Base-by-base conservation (phyloP, 306 rosid species). In the Quercus cerris region DNA sequence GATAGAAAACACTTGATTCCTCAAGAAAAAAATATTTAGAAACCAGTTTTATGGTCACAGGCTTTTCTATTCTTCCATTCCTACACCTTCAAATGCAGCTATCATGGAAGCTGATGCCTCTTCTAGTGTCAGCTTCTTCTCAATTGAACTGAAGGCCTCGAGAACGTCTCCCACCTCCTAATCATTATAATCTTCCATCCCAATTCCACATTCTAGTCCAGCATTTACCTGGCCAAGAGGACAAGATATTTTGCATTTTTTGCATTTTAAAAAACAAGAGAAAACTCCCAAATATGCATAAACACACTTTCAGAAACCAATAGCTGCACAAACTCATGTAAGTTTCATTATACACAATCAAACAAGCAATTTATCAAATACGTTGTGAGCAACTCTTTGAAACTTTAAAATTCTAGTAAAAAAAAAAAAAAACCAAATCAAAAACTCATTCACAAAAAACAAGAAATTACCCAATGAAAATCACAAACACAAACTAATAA, bases 191-290 rank as follows among this genome's bases (percentile, higher is more conserved):
- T 91, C 99, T 83, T 93, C 98, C 87, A 86, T 74, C 6, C 90
- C 96, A 55, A 95, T 81, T 70, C 99, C 99, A 75, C 99, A 95
- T 86, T 95, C 99, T 27, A 93, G 96, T 78, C 99, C 99, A 55
- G 94, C 86, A 82, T 75, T 93, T 79, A 95, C 98, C 99, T 95
- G 86, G 61, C 28, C 71, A 83, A 62, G 33, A 83, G 77, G 75
- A 85, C 71, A 68, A 75, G 46, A 49, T 70, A 76, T 56, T 72
- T 57, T 31, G 77, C 76, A n/a, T n/a, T n/a, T n/a, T n/a, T n/a
- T n/a, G 41, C 38, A 71, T 25, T 31, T 52, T 51, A 22, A 56
- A 33, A 23, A 35, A 35, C 35, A 30, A 8, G 46, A 66, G 55
- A 44, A 49, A 67, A 54, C 38, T 30, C 31, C 31, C 31, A 30